Conservation (phyloP, 78 protist species). For the Mantamonas sphyraenae region DNA sequence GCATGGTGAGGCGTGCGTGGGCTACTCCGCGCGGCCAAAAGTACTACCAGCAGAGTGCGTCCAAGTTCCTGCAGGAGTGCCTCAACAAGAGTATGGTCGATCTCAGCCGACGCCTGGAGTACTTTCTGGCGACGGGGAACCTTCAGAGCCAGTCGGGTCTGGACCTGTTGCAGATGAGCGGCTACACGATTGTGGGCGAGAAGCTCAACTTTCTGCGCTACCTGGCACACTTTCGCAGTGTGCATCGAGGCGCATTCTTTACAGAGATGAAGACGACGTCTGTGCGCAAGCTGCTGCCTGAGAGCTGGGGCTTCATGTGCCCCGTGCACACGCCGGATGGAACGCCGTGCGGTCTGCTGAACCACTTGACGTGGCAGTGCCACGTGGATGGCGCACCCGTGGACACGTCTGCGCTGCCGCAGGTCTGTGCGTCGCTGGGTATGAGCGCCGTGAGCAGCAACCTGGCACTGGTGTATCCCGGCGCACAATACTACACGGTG, state of each 20-base stretch:
- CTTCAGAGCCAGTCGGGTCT: slow-evolving; percentile 63
- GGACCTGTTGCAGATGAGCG: slow-evolving; percentile 75
- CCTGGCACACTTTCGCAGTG: slow-evolving; percentile 75
- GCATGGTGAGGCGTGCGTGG: neutral
- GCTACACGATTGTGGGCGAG: slow-evolving; percentile 91
- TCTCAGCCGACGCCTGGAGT: slow-evolving; percentile 29
- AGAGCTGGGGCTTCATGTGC: slow-evolving; percentile 92
- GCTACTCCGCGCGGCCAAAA: neutral
- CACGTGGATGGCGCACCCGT: neutral
- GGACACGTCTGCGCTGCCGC: neutral
- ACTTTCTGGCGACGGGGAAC: slow-evolving; percentile 87
- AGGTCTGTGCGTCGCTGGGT: slow-evolving; percentile 11
- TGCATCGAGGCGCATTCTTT: slow-evolving; percentile 83
- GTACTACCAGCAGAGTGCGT: neutral
- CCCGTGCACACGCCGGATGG: slow-evolving; percentile 99
- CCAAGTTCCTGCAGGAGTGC: no score
- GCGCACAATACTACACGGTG: neutral
- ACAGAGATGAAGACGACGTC: slow-evolving; percentile 85
- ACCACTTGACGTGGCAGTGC: slow-evolving; percentile 81
- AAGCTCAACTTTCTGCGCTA: slow-evolving; percentile 83
- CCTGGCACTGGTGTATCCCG: neutral
- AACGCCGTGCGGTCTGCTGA: slow-evolving; percentile 96
- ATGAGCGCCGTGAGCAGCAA: neutral
- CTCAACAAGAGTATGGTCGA: neutral
- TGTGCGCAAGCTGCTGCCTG: slow-evolving; percentile 92